Percentiles rank a stretch among this genome's conserved stretches.
Evolutionary conservation across 2,329 filamentous ascomycete species (phyloP).

Genomic region (Sporothrix inflata): DNA sequence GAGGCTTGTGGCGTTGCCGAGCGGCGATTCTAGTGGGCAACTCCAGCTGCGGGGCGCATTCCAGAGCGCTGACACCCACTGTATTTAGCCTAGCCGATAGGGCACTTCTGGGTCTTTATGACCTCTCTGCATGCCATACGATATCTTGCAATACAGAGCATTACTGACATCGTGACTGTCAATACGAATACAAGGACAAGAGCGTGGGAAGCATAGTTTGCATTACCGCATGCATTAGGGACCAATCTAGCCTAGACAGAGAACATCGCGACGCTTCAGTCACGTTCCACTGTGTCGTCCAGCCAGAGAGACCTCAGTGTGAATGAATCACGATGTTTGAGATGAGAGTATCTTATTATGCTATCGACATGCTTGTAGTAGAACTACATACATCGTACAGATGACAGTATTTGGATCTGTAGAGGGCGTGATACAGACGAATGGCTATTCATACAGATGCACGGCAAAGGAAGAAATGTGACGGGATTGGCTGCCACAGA

Average conservation of each 20-base stretch:
- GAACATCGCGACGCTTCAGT: not conserved
- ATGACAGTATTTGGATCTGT: no score
- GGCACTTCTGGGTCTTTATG: not conserved
- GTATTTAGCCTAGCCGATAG: not conserved
- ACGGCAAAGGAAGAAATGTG: not conserved
- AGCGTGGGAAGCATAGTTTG: not conserved
- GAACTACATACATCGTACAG: no score
- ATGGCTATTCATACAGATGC: not conserved
- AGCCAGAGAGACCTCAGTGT: not conserved
- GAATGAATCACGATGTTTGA: not conserved
- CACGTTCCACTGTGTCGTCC: not conserved
- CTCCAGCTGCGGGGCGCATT: conserved; percentile 5
- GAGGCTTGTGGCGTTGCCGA: conserved; percentile 17
- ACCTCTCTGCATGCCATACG: not conserved
- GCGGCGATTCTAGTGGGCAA: conserved; percentile 18
- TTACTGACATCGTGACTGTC: not conserved
- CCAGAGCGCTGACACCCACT: conserved; percentile 10
- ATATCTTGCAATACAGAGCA: not conserved
- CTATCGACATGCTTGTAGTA: no score
- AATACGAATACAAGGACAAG: not conserved
- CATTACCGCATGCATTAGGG: not conserved
- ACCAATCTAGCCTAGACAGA: no score
- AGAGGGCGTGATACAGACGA: no score
- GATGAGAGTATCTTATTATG: not conserved
- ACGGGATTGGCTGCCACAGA: not conserved